Evolutionary conservation across 345 rosid species (phyloP).

Genomic region (Laguncularia racemosa): DNA sequence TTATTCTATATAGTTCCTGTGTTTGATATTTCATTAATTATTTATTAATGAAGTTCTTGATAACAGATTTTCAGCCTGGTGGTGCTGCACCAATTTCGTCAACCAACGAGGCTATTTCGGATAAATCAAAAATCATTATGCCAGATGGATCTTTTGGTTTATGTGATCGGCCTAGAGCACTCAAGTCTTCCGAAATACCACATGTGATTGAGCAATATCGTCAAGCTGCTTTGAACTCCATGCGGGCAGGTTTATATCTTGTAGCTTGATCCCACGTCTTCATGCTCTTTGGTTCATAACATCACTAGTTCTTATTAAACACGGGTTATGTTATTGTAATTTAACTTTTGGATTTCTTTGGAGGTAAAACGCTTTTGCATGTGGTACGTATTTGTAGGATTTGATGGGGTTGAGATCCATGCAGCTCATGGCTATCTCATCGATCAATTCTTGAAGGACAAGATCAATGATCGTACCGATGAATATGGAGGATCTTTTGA

Average conservation of each 20-base stretch:
- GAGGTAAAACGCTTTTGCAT: no score
- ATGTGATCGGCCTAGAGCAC: neutral
- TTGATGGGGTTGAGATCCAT: conserved; percentile 10
- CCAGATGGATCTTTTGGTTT: neutral
- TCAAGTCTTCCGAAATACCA: neutral
- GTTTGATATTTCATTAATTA: no score
- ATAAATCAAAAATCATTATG: neutral
- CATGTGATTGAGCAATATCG: conserved; percentile 2
- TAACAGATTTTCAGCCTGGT: no score
- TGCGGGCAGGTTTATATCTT: neutral
- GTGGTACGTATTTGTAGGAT: neutral
- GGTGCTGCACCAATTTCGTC: no score
- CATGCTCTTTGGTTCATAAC: neutral
- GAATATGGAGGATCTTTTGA: no score
- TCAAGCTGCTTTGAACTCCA: neutral
- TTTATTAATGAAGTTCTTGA: neutral
- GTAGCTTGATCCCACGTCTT: neutral
- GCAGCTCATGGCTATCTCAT: conserved; percentile 10
- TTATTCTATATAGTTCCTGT: no score
- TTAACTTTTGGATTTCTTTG: no score
- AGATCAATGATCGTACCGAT: no score
- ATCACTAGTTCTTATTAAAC: no score
- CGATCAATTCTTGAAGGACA: no score
- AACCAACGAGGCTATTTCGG: neutral
- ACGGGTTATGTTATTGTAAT: no score